These are phyloP conservation scores for Saccharomycopsis crataegensis DNA, from an alignment of 1,139 yeast genomes.

Conservation along the genomic window DNA sequence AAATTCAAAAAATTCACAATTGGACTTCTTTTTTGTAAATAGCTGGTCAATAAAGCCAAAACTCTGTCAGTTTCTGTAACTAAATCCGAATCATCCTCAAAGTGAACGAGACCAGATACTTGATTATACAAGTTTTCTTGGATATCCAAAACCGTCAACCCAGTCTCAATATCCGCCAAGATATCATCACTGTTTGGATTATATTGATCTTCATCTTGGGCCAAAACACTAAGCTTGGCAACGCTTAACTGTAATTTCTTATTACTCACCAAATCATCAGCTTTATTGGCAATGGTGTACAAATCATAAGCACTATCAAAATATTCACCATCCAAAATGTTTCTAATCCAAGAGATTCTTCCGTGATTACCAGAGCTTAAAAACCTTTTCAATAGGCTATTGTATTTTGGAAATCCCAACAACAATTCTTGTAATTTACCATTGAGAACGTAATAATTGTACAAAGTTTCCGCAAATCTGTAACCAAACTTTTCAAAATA, in stretches of 20 bases:
- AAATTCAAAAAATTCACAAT: slow-evolving; percentile 14
- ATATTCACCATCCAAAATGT: slow-evolving; percentile 47
- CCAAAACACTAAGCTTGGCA: slow-evolving; percentile 51
- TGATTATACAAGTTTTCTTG: slow-evolving; percentile 37
- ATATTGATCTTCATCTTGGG: slow-evolving; percentile 21
- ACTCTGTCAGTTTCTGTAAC: slow-evolving; percentile 22
- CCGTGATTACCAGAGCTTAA: slow-evolving; percentile 41
- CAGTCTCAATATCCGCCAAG: slow-evolving; percentile 40
- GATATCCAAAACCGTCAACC: slow-evolving; percentile 39
- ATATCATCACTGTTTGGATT: slow-evolving; percentile 21
- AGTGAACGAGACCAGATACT: slow-evolving; percentile 27
- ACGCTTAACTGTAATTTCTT: slow-evolving; percentile 58
- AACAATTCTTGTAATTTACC: slow-evolving; percentile 51
- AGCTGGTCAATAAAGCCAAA: slow-evolving; percentile 16
- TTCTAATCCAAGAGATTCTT: slow-evolving; percentile 68
- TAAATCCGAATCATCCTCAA: slow-evolving; percentile 22
- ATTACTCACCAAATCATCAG: slow-evolving; percentile 38
- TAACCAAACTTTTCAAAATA: slow-evolving; percentile 61
- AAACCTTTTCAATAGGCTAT: slow-evolving; percentile 44
- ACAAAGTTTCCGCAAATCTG: slow-evolving; percentile 61
- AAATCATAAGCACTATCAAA: slow-evolving; percentile 44
- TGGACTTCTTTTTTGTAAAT: slow-evolving; percentile 21
- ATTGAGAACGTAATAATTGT: slow-evolving; percentile 47
- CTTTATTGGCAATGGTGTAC: slow-evolving; percentile 34
- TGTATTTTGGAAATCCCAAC: slow-evolving; percentile 49